Base-by-base conservation (phyloP, 2,329 filamentous ascomycete species). In the Cytospora piceicola region DNA sequence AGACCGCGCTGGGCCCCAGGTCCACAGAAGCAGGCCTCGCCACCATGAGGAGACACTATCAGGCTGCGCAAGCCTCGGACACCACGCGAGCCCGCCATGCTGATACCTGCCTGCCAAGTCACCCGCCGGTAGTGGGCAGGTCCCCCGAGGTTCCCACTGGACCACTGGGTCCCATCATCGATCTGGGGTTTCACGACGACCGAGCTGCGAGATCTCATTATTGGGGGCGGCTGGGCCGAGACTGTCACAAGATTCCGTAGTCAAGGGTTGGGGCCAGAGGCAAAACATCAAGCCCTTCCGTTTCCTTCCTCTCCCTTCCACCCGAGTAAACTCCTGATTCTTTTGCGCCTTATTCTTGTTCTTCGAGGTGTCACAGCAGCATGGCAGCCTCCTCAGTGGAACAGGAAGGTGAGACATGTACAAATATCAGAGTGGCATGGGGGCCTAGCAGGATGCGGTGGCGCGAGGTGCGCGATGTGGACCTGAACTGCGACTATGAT, bases 111-210 rank as follows among this genome's bases (percentile, higher is more conserved):
- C n/a, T 6, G 46, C 4, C n/a, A 49, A 12, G 46, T 12, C 17
- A 20, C 46, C 11, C n/a, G 46, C 9, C 46, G 46, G 46, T 5
- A 49, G 6, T 49, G n/a, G n/a, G n/a, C n/a, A 24, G n/a, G 8
- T 7, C 42, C 17, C 39, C 20, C 15, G 39, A 20, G 8, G 39
- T 14, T 20, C 39, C 39, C 39, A 42, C 39, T 12, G 46, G 46
- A 49, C 9, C 9, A 11, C 9, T 7, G n/a, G 9, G 4, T 32
- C 32, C 15, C 51, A 46, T 9, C 51, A 46, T 9, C 9, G 29
- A 20, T 22, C 36, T 63, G 52, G 54, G 65, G 65, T 46, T 67
- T 59, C 65, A 67, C 62, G 65, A 65, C 65, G 62, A 67, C 32
- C 58, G 65, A 67, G 58, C 63, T 61, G 62, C 62, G 65, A 55